Conservation (phyloP, 2,329 filamentous ascomycete species). For the Penicillium brasilianum region DNA sequence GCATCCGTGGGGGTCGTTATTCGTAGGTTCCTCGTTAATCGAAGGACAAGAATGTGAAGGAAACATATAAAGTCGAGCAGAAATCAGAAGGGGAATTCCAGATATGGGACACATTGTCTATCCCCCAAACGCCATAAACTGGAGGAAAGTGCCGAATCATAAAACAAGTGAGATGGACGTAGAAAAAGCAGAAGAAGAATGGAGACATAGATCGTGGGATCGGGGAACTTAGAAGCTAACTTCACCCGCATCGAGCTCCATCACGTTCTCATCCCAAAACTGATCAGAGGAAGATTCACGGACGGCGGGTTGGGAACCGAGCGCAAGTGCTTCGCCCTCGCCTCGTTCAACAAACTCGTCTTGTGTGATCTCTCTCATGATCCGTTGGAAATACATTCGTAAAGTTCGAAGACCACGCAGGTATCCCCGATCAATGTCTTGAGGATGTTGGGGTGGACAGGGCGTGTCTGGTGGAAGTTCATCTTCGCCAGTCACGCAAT, state of each 20-base stretch:
- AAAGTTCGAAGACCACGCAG: constrained; percentile 81
- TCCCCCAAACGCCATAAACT: constrained; percentile 21
- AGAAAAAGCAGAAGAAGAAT: neutral
- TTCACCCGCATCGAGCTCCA: constrained; percentile 51
- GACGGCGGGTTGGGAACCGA: constrained; percentile 41
- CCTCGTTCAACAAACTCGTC: constrained; percentile 52
- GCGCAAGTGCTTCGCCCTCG: constrained; percentile 48
- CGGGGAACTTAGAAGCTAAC: constrained; percentile 45
- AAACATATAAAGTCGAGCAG: constrained; percentile 13
- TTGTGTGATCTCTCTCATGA: constrained; percentile 74
- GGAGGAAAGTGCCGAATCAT: constrained; percentile 12
- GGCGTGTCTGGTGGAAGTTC: constrained; percentile 59
- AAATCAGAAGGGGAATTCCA: constrained; percentile 13
- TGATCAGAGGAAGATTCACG: constrained; percentile 39
- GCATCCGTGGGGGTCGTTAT: constrained; percentile 28
- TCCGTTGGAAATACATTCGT: constrained; percentile 81
- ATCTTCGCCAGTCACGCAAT: constrained; percentile 90
- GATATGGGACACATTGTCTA: constrained; percentile 16
- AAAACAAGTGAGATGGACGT: constrained; percentile 6
- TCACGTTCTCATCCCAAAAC: constrained; percentile 49
- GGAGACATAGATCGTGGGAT: neutral
- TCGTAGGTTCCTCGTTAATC: constrained; percentile 18
- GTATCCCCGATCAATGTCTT: constrained; percentile 86
- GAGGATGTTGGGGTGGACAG: constrained; percentile 81
- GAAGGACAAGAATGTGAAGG: neutral